Evolutionary conservation across 1,284 basidiomycete genomes (phyloP).

Genomic region (Golubevia sp.): DNA sequence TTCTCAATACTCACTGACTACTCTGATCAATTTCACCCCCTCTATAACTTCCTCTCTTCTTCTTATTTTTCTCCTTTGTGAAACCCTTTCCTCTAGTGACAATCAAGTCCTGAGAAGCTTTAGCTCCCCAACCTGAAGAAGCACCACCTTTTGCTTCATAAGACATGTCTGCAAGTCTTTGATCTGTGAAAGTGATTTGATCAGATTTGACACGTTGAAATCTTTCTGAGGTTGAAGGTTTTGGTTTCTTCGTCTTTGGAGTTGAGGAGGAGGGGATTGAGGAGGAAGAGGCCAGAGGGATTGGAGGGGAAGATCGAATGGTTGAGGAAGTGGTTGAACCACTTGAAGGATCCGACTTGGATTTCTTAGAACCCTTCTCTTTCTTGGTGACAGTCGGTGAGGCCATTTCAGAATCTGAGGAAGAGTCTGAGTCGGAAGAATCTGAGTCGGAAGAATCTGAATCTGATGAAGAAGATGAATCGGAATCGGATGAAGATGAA

Average conservation of each 20-base stretch:
- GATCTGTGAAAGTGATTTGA: constrained; percentile 68
- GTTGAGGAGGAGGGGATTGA: constrained; percentile 19
- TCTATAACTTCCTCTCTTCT: constrained; percentile 76
- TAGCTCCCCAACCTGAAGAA: constrained; percentile 82
- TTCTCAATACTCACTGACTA: constrained; percentile 24
- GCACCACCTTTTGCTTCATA: constrained; percentile 77
- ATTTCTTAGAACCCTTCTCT: constrained; percentile 14
- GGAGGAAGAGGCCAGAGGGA: constrained; percentile 6
- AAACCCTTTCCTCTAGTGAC: constrained; percentile 92
- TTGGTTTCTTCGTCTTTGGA: constrained; percentile 25
- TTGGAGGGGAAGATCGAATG: constrained; percentile 34
- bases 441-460: constrained; percentile 38
- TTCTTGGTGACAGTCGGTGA: constrained; percentile 13
- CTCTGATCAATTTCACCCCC: constrained; percentile 59
- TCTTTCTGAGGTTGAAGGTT: constrained; percentile 63
- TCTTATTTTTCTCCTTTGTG: constrained; percentile 99
- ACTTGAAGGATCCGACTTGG: constrained; percentile 3
- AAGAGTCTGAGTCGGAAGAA: constrained; percentile 26
- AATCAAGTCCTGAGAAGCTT: constrained; percentile 82
- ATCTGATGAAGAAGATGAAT: constrained; percentile 23
- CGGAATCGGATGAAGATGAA: constrained; percentile 2
- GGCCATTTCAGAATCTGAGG: constrained; percentile 48
- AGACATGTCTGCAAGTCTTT: constrained; percentile 76
- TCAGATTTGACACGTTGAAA: constrained; percentile 83
- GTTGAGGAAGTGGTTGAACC: constrained; percentile 28